Percentiles rank a stretch among this genome's conserved stretches.
Conservation (phyloP, 2,329 filamentous ascomycete genomes). For the Phialophora tarda region DNA sequence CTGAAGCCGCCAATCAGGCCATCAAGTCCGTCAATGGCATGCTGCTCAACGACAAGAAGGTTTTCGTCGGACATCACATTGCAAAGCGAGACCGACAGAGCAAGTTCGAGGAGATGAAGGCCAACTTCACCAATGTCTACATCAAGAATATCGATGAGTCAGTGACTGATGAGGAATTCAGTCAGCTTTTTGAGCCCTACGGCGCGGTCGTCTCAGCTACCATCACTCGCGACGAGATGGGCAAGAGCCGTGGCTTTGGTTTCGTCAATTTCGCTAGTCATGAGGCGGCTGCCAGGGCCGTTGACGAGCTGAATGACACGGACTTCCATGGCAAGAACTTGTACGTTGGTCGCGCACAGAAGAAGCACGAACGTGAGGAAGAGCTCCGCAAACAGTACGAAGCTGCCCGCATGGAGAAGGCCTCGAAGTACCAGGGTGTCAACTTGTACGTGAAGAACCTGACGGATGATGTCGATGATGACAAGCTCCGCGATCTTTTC, state of each 20-base stretch:
- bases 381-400: slow-evolving; percentile 99
- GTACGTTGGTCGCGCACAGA: slow-evolving; percentile 97
- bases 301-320: slow-evolving; percentile 88
- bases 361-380: slow-evolving; percentile 99
- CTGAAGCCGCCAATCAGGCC: slow-evolving; percentile 92
- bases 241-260: slow-evolving; percentile 93
- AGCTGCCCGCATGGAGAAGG: slow-evolving; percentile 95
- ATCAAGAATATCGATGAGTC: slow-evolving; percentile 95
- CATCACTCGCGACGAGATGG: slow-evolving; percentile 83
- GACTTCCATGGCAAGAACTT: slow-evolving; percentile 94
- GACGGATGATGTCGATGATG: slow-evolving; percentile 94
- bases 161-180: slow-evolving; percentile 91
- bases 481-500: slow-evolving; percentile 95
- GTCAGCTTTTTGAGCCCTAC: slow-evolving; percentile 85
- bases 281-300: slow-evolving; percentile 81
- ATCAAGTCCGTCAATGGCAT: slow-evolving; percentile 99
- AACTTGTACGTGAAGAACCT: slow-evolving; percentile 99
- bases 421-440: slow-evolving; percentile 98
- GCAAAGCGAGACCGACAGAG: slow-evolving; percentile 99
- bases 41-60: slow-evolving; percentile 99
- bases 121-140: slow-evolving; percentile 99
- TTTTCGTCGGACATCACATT: slow-evolving; percentile 98
- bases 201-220: slow-evolving; percentile 96
- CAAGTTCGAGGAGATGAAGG: slow-evolving; percentile 99
- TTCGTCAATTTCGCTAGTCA: slow-evolving; percentile 97